Base-by-base conservation (phyloP, 1,139 yeast species). In the Blastobotrys aristatus region DNA sequence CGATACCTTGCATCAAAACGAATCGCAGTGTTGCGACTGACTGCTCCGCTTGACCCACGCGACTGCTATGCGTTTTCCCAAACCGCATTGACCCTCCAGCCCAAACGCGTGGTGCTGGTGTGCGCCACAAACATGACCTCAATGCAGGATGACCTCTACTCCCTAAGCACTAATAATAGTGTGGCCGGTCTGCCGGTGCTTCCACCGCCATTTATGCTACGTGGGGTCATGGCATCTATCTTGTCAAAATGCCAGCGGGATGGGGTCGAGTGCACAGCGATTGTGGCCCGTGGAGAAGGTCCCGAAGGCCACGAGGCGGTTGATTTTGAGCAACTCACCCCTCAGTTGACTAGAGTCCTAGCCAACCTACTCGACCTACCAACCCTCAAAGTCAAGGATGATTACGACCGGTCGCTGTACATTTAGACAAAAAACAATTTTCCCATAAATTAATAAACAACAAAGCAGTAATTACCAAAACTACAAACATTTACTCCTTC, bases 261-360 rank as follows among this genome's bases (percentile, higher is more conserved):
- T 2, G 32, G 44, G 7, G 41, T 55, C 8, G 53, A 58, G 2
- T 55, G 58, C 2, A 35, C 47, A 1, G 64, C 59, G 1, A 40
- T 63, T 16, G 50, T 56, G 4, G 58, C 62, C 11, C 56, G 54
- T 10, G 62, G 59, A 11, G 66, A 62, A 36, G 67, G 67, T 5
- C 63, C 62, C 3, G 55, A 52, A 35, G 64, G 60, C 17, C 56
- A 51, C 43, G 67, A 63, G 36, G 49, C 51, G 13, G 49, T 62
- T 6, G 61, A 58, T 46, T 53, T 51, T 33, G 56, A 57, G 24
- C 40, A 52, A 31, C 47, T 54, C 11, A 43, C 47, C 10, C 39
- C 35, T 32, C 47, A 40, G 16, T 43, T 44, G 8, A 43, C 48
- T 38, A 33, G 33, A 30, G 44, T 36, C 13, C 44, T 45, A 31